A percentile compares a stretch with the other conserved stretches of the same genome.
Evolutionary conservation across 495 filamentous ascomycete species (phyloP).

Genomic region (Aspergillus funiculosus): DNA sequence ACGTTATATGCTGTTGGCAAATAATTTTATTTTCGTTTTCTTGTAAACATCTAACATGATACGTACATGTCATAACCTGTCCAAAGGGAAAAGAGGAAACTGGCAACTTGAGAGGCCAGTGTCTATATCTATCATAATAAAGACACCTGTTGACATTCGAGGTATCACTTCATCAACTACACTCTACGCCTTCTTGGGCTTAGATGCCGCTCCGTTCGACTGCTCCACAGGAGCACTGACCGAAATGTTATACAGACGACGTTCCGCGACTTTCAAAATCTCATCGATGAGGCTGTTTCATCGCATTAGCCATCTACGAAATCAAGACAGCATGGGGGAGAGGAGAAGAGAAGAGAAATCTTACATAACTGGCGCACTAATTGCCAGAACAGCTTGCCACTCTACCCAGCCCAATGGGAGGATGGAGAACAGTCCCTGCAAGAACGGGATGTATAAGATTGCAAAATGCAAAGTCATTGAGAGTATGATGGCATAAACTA

Average conservation of each 20-base stretch:
- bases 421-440: slow-evolving; percentile 88
- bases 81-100: slow-evolving; percentile 14
- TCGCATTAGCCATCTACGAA: slow-evolving; percentile 16
- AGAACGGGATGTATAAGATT: slow-evolving; percentile 84
- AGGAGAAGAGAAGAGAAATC: neutral
- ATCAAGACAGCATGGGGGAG: slow-evolving; percentile 1
- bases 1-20: slow-evolving; percentile 4
- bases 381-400: slow-evolving; percentile 87
- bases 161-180: slow-evolving; percentile 23
- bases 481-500: slow-evolving; percentile 87
- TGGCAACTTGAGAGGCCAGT: slow-evolving; percentile 9
- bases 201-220: slow-evolving; percentile 29
- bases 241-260: slow-evolving; percentile 46
- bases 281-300: slow-evolving; percentile 78
- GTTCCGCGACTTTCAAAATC: slow-evolving; percentile 74
- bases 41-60: slow-evolving; percentile 17
- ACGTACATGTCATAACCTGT: slow-evolving; percentile 15
- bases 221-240: slow-evolving; percentile 17
- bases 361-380: slow-evolving; percentile 90
- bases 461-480: slow-evolving; percentile 97
- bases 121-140: slow-evolving; percentile 24
- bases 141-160: slow-evolving; percentile 14
- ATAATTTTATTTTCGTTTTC: slow-evolving; percentile 10
- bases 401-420: slow-evolving; percentile 81
- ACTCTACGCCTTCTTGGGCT: slow-evolving; percentile 38